Conservation (phyloP, 257 asterid genomes). For the Handroanthus guayacan region DNA sequence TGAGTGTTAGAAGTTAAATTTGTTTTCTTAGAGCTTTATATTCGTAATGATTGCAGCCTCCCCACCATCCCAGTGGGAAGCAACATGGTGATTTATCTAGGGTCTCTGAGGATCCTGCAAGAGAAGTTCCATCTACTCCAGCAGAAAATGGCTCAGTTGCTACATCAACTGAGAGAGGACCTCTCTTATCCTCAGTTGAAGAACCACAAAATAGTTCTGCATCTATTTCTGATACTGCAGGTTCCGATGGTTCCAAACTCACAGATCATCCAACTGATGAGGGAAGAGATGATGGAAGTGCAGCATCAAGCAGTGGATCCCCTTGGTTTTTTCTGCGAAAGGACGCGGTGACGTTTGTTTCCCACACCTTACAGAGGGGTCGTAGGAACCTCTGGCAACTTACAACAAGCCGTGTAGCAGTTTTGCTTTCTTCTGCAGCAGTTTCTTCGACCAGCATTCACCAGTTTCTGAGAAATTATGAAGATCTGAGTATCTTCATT, state of each 20-base stretch:
- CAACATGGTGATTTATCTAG: slow-evolving; percentile 41
- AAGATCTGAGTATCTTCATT: slow-evolving; percentile 80
- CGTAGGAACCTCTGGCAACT: slow-evolving; percentile 99
- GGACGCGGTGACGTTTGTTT: slow-evolving; percentile 80
- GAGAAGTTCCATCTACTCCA: slow-evolving; percentile 50
- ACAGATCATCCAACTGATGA: slow-evolving; percentile 54
- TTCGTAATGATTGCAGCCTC: slow-evolving; percentile 50
- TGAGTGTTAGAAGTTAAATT: slow-evolving; percentile 3
- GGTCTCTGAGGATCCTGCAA: slow-evolving; percentile 41
- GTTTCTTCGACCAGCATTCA: slow-evolving; percentile 89
- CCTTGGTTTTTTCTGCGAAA: slow-evolving; percentile 88
- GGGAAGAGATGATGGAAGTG: slow-evolving; percentile 90
- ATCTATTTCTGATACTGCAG: slow-evolving; percentile 49
- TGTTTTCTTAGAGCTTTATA: slow-evolving; percentile 24
- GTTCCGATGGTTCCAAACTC: slow-evolving; percentile 44
- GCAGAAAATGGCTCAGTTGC: slow-evolving; percentile 51
- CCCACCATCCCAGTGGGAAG: slow-evolving; percentile 43
- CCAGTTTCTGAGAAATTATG: slow-evolving; percentile 93
- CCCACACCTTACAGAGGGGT: slow-evolving; percentile 88
- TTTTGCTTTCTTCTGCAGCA: slow-evolving; percentile 91
- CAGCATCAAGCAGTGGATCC: slow-evolving; percentile 97
- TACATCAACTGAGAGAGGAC: slow-evolving; percentile 47
- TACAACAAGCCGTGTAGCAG: slow-evolving; percentile 91
- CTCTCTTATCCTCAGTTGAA: slow-evolving; percentile 47
- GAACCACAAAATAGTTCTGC: slow-evolving; percentile 52